Conservation (phyloP, 805 yeast genomes). For the Metahyphopichia silvanorum region DNA sequence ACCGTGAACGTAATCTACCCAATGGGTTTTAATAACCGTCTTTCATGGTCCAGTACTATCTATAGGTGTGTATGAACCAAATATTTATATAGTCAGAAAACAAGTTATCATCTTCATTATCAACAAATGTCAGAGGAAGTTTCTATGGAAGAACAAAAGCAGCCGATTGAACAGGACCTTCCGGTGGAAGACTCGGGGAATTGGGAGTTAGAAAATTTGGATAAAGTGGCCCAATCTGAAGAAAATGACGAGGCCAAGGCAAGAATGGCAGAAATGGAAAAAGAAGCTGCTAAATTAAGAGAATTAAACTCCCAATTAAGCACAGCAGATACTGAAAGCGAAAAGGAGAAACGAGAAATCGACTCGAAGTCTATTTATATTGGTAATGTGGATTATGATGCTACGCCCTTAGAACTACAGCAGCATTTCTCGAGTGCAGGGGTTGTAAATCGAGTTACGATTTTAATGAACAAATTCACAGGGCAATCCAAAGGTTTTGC, state of each 20-base stretch:
- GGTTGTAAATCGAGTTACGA: slow-evolving; percentile 74
- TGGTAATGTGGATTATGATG: slow-evolving; percentile 78
- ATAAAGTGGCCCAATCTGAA: slow-evolving; percentile 2
- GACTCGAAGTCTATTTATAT: slow-evolving; percentile 78
- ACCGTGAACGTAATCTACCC: slow-evolving; percentile 22
- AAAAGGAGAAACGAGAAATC: slow-evolving; percentile 54
- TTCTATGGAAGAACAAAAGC: slow-evolving; percentile 19
- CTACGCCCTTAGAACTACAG: slow-evolving; percentile 78
- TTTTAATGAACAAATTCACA: slow-evolving; percentile 65
- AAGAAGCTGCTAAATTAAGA: slow-evolving; percentile 59
- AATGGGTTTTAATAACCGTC: slow-evolving; percentile 5
- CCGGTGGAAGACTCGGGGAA: background rate
- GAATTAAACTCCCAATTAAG: slow-evolving; percentile 47
- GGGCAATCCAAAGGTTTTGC: slow-evolving; percentile 89
- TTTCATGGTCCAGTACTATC: too few species aligned
- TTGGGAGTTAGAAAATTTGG: too few species aligned
- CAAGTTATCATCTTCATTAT: too few species aligned
- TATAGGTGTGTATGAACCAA: too few species aligned
- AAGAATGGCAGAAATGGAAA: slow-evolving; percentile 53
- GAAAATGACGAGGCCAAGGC: slow-evolving; percentile 26
- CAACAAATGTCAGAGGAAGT: slow-evolving; percentile 30
- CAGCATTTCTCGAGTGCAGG: slow-evolving; percentile 67
- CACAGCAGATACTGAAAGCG: slow-evolving; percentile 23
- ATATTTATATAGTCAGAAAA: too few species aligned
- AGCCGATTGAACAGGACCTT: background rate